Percentiles rank a stretch among this genome's conserved stretches.
phyloP scores from a whole-genome alignment of 139 green algal genomes.

The Chlorella sp. region DNA sequence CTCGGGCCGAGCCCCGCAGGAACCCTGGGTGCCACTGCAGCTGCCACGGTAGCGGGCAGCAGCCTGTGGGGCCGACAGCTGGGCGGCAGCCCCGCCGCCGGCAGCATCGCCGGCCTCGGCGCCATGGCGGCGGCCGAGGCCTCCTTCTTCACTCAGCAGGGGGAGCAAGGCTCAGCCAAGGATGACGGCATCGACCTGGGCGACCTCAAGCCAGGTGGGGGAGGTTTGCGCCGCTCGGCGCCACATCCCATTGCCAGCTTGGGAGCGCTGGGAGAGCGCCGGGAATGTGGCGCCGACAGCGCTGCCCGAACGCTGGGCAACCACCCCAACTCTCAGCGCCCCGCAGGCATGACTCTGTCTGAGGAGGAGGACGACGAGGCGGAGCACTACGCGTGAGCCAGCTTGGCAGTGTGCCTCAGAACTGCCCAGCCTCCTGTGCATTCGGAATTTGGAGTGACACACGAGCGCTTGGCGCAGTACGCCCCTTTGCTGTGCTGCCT shows the following conservation, averaged over 20 bases:
- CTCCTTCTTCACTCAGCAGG: not conserved
- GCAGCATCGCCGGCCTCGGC: not conserved
- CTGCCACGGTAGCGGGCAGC: too few relatives aligned
- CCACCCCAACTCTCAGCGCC: not conserved
- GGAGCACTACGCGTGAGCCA: slow-evolving; percentile 10
- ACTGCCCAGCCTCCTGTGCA: not conserved
- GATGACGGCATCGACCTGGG: not conserved
- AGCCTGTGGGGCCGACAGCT: too few relatives aligned
- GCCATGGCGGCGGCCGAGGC: not conserved
- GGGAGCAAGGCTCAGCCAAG: not conserved
- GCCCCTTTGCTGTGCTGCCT: too few relatives aligned
- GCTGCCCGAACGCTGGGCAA: not conserved
- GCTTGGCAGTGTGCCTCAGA: too few relatives aligned
- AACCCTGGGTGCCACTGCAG: too few relatives aligned
- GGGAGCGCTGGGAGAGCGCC: too few relatives aligned
- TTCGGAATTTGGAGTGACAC: too few relatives aligned
- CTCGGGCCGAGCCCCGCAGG: too few relatives aligned
- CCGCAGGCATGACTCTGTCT: slow-evolving; percentile 2
- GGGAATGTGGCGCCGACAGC: too few relatives aligned
- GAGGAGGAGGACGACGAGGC: slow-evolving; percentile 24
- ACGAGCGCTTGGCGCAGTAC: too few relatives aligned
- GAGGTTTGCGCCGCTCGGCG: too few relatives aligned
- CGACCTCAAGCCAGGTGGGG: not conserved
- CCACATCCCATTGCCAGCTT: too few relatives aligned
- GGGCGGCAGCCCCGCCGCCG: not conserved